Evolutionary conservation across 2,329 filamentous ascomycete genomes (phyloP).

Genomic region (Aureobasidium leucospermi): DNA sequence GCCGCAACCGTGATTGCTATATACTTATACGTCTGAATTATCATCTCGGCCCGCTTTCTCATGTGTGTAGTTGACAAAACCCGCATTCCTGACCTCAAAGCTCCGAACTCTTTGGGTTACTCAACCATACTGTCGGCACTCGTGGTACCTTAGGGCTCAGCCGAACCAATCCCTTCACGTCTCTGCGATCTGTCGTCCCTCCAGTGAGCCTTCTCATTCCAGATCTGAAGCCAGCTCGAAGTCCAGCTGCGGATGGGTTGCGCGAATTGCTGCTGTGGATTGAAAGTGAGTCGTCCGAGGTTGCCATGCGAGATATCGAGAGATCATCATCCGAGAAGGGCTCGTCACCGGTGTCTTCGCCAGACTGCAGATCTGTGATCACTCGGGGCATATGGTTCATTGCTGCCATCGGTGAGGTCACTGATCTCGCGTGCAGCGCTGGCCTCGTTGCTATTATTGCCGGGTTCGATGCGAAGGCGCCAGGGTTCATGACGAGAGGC

Average conservation of each 20-base stretch:
- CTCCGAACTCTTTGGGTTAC: constrained; percentile 28
- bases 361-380: constrained; percentile 57
- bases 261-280: neutral
- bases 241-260: constrained; percentile 12
- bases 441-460: constrained; percentile 46
- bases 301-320: constrained; percentile 40
- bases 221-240: constrained; percentile 42
- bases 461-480: constrained; percentile 41
- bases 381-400: constrained; percentile 34
- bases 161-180: constrained; percentile 32
- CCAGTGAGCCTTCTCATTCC: constrained; percentile 52
- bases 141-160: constrained; percentile 41
- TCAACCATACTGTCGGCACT: constrained; percentile 39
- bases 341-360: constrained; percentile 59
- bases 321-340: constrained; percentile 70
- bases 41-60: too few relatives aligned
- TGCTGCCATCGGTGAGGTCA: constrained; percentile 61
- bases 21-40: too few relatives aligned
- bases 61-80: neutral
- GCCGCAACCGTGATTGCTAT: too few relatives aligned
- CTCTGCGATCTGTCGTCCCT: constrained; percentile 25
- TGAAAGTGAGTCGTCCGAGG: constrained; percentile 20
- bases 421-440: constrained; percentile 68
- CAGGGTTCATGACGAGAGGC: constrained; percentile 49
- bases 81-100: neutral